Percentiles rank a stretch among this genome's conserved stretches.
Evolutionary conservation across 2,329 filamentous ascomycete species (phyloP).

Genomic region (Arthrobotrys entomopaga): DNA sequence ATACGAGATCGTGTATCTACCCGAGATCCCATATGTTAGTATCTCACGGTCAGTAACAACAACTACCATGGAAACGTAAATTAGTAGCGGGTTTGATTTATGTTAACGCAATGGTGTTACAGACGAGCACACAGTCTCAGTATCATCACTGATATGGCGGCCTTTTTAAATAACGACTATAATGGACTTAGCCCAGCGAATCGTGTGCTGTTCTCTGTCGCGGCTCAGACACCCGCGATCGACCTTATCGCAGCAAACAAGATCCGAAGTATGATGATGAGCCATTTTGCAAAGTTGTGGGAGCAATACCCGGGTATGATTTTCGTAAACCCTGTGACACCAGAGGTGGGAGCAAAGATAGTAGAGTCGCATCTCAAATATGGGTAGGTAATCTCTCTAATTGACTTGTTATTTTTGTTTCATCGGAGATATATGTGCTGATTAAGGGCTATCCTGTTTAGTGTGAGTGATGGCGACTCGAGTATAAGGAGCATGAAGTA

Average conservation of each 20-base stretch:
- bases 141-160: constrained; percentile 77
- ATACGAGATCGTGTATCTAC: constrained; percentile 71
- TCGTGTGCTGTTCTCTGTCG: constrained; percentile 75
- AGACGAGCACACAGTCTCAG: constrained; percentile 81
- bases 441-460: too few relatives aligned
- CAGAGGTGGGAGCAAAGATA: constrained; percentile 60
- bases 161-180: constrained; percentile 63
- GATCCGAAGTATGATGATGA: constrained; percentile 80
- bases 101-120: constrained; percentile 57
- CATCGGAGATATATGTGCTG: too few relatives aligned
- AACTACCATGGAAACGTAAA: neutral
- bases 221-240: constrained; percentile 71
- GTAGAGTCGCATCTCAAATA: constrained; percentile 40
- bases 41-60: constrained; percentile 38
- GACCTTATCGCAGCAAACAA: constrained; percentile 80
- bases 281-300: constrained; percentile 78
- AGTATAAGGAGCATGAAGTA: constrained; percentile 85
- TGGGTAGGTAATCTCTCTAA: constrained; percentile 30
- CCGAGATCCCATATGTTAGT: constrained; percentile 67
- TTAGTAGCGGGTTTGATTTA: neutral
- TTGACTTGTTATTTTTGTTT: too few relatives aligned
- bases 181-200: constrained; percentile 73
- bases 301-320: constrained; percentile 77
- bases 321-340: constrained; percentile 80
- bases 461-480: constrained; percentile 77